Conservation (phyloP, 176 grass and related monocot genomes). For the Rhynchospora breviuscula region DNA sequence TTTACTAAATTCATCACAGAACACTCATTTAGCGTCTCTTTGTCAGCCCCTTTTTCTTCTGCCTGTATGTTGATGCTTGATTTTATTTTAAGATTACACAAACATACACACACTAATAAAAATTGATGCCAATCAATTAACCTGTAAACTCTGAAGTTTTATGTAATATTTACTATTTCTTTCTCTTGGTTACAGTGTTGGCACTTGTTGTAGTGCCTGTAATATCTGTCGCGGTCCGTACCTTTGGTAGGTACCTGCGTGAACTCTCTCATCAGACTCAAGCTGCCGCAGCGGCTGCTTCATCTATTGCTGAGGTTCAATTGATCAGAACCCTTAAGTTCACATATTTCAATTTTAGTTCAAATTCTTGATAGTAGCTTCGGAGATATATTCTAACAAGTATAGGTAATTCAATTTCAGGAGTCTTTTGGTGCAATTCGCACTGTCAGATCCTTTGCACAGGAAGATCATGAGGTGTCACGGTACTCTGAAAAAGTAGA, state of each 20-base stretch:
- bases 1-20: too few species aligned
- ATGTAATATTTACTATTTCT: constrained; percentile 22
- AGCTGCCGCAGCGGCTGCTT: constrained; percentile 78
- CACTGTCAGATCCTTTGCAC: constrained; percentile 92
- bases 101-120: not conserved
- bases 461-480: constrained; percentile 70
- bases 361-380: not conserved
- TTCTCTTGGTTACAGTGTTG: constrained; percentile 50
- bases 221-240: constrained; percentile 77
- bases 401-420: constrained; percentile 37
- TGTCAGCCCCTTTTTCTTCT: not conserved
- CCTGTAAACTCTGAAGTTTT: not conserved
- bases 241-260: constrained; percentile 80
- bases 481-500: constrained; percentile 84
- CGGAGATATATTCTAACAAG: constrained; percentile 1
- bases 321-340: not conserved
- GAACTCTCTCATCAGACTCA: constrained; percentile 97
- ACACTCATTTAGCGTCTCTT: too few species aligned
- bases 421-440: constrained; percentile 95
- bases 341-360: not conserved
- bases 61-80: constrained; percentile 9
- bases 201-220: constrained; percentile 68
- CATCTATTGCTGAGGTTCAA: constrained; percentile 93
- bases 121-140: not conserved
- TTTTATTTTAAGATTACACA: not conserved